Conservation (phyloP, 495 filamentous ascomycete genomes). For the Aspergillus heteromorphus region DNA sequence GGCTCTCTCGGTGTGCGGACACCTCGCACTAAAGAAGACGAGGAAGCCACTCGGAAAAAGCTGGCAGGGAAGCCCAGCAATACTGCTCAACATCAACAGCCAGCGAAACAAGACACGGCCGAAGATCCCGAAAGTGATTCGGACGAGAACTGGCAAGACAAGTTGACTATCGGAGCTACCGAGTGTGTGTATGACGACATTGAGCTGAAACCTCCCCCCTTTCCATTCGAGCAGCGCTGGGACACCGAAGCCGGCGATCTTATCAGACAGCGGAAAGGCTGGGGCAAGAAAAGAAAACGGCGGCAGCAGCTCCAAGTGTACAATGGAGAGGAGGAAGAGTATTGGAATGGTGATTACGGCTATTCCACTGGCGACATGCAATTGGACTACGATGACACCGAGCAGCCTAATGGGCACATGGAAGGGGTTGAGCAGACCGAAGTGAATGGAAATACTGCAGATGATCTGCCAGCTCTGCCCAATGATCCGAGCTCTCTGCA, state of each 20-base stretch:
- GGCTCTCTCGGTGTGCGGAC: conserved; percentile 64
- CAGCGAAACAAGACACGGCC: conserved; percentile 11
- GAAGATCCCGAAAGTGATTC: conserved; percentile 20
- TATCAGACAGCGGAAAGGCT: conserved; percentile 33
- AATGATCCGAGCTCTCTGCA: conserved; percentile 52
- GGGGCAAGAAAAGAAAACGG: conserved; percentile 51
- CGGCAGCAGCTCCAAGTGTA: conserved; percentile 49
- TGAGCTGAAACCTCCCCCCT: conserved; percentile 71
- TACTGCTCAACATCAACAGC: conserved; percentile 13
- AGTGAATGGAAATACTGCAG: conserved; percentile 16
- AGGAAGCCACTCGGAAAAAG: conserved; percentile 54
- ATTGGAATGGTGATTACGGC: conserved; percentile 22
- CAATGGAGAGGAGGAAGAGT: conserved; percentile 28
- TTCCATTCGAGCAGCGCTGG: conserved; percentile 88
- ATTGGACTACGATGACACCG: conserved; percentile 51
- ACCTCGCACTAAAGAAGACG: conserved; percentile 63
- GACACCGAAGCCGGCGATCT: conserved; percentile 62
- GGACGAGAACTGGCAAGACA: conserved; percentile 62
- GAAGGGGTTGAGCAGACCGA: conserved; percentile 5
- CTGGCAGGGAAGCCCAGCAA: conserved; percentile 36
- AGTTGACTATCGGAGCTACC: conserved; percentile 65
- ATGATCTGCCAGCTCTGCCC: conserved; percentile 62
- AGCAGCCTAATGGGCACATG: conserved; percentile 11
- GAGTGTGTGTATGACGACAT: conserved; percentile 78
- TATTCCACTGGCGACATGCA: conserved; percentile 32